Base-by-base conservation (phyloP, 257 asterid genomes). In the Pogostemon cablin region DNA sequence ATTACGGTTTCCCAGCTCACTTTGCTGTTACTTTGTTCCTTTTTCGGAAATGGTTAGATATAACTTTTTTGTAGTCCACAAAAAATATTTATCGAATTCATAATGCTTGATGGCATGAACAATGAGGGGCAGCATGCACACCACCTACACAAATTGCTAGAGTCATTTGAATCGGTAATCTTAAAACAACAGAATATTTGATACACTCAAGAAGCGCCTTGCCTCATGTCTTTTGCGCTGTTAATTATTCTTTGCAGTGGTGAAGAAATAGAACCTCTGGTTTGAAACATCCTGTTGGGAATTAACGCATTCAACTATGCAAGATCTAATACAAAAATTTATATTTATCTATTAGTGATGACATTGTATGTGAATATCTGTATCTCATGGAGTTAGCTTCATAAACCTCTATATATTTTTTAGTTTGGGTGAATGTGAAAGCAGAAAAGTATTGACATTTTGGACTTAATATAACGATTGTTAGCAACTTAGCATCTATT, bases 31-130 rank as follows among this genome's bases (percentile, higher is more conserved):
- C 17, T 3, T 34, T 6, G 15, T 42, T 48, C 39, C 55, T 57
- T 17, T 38, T 3, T 17, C 44, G 34, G 63, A 66, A 42, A 73
- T 55, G 68, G 72, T 75, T 59, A 68, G 64, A 9, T 69, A 62
- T 76, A 55, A 15, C 66, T 61, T 77, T 55, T 71, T 53, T 84
- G 72, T 75, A 95, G 99, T 85, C 96, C 83, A 86, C 96, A 91
- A 64, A 95, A 89, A 69, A 91, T 95, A 68, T 85, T 95, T 74
- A 95, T 95, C 1, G 99, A 95, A 85, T 95, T 89, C 87, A 95
- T 95, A 75, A 95, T 95, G 98, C 99, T 95, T 61, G 95, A 95
- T 58, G 95, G 91, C 20, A 86, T 91, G 77, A 95, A 95, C 56
- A 98, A 95, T 72, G 95, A 78, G 76, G 96, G 86, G 82, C 84